Evolutionary conservation across 1,284 basidiomycete genomes (phyloP).

Genomic region (Austroboletus rostrupii): DNA sequence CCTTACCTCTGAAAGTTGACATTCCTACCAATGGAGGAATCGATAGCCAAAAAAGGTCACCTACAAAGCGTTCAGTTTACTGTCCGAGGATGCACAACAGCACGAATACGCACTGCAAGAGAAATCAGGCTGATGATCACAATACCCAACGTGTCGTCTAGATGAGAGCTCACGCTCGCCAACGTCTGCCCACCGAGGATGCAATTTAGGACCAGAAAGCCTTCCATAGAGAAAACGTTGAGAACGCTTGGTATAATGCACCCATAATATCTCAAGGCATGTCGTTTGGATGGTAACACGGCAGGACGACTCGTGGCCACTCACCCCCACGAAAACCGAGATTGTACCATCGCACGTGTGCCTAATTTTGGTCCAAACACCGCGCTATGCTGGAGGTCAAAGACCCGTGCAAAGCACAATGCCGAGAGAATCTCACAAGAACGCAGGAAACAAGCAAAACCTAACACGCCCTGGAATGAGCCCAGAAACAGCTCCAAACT

Average conservation of each 20-base stretch:
- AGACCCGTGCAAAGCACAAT: not conserved
- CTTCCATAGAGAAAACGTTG: conserved; percentile 61
- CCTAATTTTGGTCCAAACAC: conserved; percentile 61
- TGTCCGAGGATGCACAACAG: not conserved
- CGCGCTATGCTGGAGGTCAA: conserved; percentile 33
- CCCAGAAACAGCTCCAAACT: not conserved
- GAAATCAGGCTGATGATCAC: conserved; percentile 72
- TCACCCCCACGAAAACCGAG: conserved; percentile 53
- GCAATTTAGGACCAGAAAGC: conserved; percentile 68
- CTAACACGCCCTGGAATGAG: conserved; percentile 9
- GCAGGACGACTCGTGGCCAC: not conserved
- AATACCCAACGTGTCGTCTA: conserved; percentile 63
- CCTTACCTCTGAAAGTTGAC: not conserved
- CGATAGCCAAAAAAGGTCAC: conserved; percentile 59
- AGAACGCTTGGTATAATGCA: conserved; percentile 60
- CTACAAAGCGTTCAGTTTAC: conserved; percentile 24
- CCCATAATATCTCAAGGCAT: conserved; percentile 50
- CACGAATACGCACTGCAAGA: conserved; percentile 44
- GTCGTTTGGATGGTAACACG: not conserved
- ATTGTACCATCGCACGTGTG: conserved; percentile 59
- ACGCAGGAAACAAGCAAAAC: conserved; percentile 41
- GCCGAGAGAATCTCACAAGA: conserved; percentile 43
- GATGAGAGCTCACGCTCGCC: conserved; percentile 50
- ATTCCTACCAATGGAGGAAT: conserved; percentile 50
- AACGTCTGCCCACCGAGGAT: conserved; percentile 76